Evolutionary conservation across 352 stramenopile species (phyloP), one percentile per base, ranked within the genome.

Genomic region (Globisporangium heterothallicum): DNA sequence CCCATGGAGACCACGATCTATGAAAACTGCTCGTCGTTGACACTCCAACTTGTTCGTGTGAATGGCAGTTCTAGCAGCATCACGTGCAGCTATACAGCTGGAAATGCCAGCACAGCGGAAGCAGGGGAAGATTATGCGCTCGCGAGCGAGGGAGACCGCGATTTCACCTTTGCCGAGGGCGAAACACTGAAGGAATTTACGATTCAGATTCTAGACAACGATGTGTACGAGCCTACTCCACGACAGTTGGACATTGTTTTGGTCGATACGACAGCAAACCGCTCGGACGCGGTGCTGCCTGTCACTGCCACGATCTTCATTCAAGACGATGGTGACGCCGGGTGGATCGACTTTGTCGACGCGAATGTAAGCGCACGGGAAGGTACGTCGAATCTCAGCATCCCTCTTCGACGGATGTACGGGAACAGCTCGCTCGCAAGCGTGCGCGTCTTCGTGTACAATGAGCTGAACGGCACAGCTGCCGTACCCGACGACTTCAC

Each of bases 261-360:
- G 7, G 48, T 40, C 5, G 77, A 88, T 30, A 74, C 63, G 7
- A 82, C 70, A 3, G 12, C 35, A 5, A 53, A 38, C 9, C 56
- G 70, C 24, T 73, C 61, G 0, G 67, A 78, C 22, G 18, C 34
- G 1, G 58, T 82, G 5, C 21, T 30, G 2, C 44, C 59, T 2
- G 55, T 40, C 16, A 56, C n/a, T 1, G 48, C 53, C 5, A 59
- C 50, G 14, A 59, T 84, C 9, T 65, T 54, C 2, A 79, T 88
- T 41, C 7, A 45, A 1, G 77, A 88, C 42, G 77, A 86, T 19
- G 77, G 72, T 0, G 77, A 88, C 42, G 74, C 71, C 21, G 77
- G 77, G 3, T 58, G 26, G 41, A 70, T 88, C 29, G 65, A 65
- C 4, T 88, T 88, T 61, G 55, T 24, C 4, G 34, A 40, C 4